These are phyloP conservation scores for Salvia miltiorrhiza DNA, from an alignment of 257 asterid genomes.

Conservation along the genomic window DNA sequence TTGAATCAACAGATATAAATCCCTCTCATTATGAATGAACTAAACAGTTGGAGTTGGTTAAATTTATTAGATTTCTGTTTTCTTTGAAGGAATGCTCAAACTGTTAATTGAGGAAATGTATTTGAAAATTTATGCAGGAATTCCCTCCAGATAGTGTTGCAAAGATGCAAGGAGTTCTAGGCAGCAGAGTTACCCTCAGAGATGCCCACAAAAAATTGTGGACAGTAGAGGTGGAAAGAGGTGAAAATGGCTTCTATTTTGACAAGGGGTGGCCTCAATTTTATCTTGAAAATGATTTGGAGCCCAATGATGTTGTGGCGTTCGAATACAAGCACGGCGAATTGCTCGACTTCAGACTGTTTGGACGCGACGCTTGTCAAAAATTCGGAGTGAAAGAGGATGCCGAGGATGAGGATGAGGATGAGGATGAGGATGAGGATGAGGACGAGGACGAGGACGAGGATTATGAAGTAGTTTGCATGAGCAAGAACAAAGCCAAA, in stretches of 20 bases:
- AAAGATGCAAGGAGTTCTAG: neutral
- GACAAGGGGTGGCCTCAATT: slow-evolving; percentile 28
- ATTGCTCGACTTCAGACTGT: slow-evolving; percentile 11
- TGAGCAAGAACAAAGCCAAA: no score
- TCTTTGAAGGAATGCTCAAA: neutral
- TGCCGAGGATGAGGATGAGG: neutral
- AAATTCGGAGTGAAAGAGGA: neutral
- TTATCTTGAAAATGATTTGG: slow-evolving; percentile 8
- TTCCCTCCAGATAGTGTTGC: neutral
- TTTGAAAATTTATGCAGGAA: neutral
- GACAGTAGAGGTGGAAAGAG: slow-evolving; percentile 9
- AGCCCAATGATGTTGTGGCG: neutral
- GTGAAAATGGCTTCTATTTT: slow-evolving; percentile 11
- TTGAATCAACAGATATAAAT: neutral
- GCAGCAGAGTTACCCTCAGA: slow-evolving; percentile 10
- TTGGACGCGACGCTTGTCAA: slow-evolving; percentile 3
- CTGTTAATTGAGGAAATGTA: neutral
- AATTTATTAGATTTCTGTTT: neutral
- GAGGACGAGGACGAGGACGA: neutral
- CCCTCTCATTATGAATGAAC: neutral
- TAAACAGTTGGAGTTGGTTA: neutral
- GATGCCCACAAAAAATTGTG: slow-evolving; percentile 11
- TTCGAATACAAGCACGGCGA: neutral
- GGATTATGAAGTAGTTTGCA: no score
- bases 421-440: neutral